Conservation (phyloP, 169 alveolate genomes). For the Plasmodium gallinaceum region DNA sequence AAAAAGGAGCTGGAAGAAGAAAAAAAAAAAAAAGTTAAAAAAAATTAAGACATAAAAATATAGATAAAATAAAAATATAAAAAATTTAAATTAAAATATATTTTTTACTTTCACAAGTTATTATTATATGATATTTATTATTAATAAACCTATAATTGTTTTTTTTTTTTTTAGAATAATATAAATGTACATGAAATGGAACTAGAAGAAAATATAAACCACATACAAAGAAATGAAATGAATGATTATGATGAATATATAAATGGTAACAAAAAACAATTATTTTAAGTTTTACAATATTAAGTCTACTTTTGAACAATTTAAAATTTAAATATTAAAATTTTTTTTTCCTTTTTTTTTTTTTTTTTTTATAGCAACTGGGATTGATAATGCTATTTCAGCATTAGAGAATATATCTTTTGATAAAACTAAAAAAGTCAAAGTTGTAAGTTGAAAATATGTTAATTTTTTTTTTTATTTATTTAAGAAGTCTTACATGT, state of each 20-base stretch:
- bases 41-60: background rate
- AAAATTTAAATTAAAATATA: background rate
- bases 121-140: background rate
- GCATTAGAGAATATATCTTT: conserved; percentile 66
- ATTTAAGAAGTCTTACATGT: background rate
- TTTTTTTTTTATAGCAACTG: conserved; percentile 38
- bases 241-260: conserved; percentile 48
- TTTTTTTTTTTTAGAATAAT: conserved; percentile 43
- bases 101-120: background rate
- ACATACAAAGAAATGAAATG: conserved; percentile 43
- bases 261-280: conserved; percentile 42
- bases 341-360: background rate
- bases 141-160: background rate
- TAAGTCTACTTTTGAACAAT: background rate
- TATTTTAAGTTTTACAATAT: background rate
- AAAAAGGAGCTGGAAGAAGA: conserved; percentile 65
- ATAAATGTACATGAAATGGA: conserved; percentile 67
- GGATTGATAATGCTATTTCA: conserved; percentile 62
- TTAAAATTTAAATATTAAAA: no score
- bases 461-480: background rate
- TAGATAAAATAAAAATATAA: background rate
- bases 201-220: conserved; percentile 66
- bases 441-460: conserved; percentile 66
- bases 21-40: conserved; percentile 52
- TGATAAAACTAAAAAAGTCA: conserved; percentile 68